Evolutionary conservation across 2,329 filamentous ascomycete species (phyloP), one percentile per base, ranked within the genome.

Genomic region (Ambrosiella xylebori): DNA sequence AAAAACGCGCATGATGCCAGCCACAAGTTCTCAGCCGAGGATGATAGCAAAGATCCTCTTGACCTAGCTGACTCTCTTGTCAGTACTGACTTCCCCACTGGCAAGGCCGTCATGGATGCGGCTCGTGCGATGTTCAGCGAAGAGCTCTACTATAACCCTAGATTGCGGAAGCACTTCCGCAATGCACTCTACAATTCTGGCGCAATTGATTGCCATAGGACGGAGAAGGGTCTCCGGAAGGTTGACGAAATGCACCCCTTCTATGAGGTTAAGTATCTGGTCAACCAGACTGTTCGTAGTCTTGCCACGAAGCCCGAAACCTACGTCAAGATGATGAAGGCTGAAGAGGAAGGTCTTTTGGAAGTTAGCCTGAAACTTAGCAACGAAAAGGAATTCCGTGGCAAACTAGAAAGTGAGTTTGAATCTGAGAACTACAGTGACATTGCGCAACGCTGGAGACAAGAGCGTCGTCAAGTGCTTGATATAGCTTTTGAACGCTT

Each of bases 231-330:
- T 36, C 74, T 96, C 57, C 86, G 87, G 59, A 87, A 88, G 66
- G 97, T 98, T 64, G 90, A 95, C 64, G 91, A 97, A 61, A 83
- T 93, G 27, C 90, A 97, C 66, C 88, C 89, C 0, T 97, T 94
- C 70, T 97, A 97, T 68, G 93, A 97, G 69, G 88, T 98, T 74
- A 95, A 98, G 70, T 98, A 98, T 65, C 76, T 98, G 17, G 82
- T 88, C 63, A 89, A 93, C 65, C 90, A 96, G 69, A 86, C 87
- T 7, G 85, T 96, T 61, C 74, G 76, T 47, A 86, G 93, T 63
- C 79, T 97, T 60, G 85, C 88, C 2, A 81, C 82, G 56, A 83
- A 86, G 57, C 93, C 93, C 1, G 90, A 96, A 63, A 75, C 95
- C 35, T 98, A 93, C 68, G 73, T 98, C 58, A 91, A 94, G 71